phyloP scores from a whole-genome alignment of 192 early-diverging fungal genomes.

The Backusella macrospora region DNA sequence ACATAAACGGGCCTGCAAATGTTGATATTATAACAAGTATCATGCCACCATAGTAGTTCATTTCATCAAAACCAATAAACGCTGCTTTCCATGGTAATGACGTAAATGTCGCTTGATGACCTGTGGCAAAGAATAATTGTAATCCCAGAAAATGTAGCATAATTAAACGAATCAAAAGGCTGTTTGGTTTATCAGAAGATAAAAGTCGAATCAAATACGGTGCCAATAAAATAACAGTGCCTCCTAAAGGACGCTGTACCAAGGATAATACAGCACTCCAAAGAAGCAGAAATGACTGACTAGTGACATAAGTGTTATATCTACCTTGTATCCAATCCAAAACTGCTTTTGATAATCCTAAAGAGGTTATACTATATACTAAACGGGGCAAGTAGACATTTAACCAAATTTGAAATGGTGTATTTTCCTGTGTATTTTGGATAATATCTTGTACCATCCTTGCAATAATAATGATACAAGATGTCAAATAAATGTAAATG shows the following conservation, averaged over 20 bases:
- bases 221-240: constrained; percentile 17
- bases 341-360: not conserved
- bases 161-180: constrained; percentile 21
- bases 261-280: constrained; percentile 28
- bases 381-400: constrained; percentile 34
- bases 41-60: constrained; percentile 70
- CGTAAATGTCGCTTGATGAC: constrained; percentile 88
- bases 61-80: constrained; percentile 80
- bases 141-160: constrained; percentile 37
- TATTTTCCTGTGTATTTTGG: constrained; percentile 48
- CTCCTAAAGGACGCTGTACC: constrained; percentile 36
- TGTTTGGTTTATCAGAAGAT: not conserved
- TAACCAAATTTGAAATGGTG: constrained; percentile 2
- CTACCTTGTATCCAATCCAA: not conserved
- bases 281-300: constrained; percentile 7
- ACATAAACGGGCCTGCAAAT: constrained; percentile 47
- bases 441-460: constrained; percentile 13
- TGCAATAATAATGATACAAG: not conserved
- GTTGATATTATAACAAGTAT: constrained; percentile 79
- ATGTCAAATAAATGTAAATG: not conserved
- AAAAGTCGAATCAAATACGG: constrained; percentile 26
- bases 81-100: constrained; percentile 92
- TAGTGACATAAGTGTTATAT: not conserved
- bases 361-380: constrained; percentile 9
- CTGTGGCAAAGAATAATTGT: constrained; percentile 83